These are phyloP conservation scores for Tetrahymena elliotti DNA, from an alignment of 73 alveolate genomes.

Conservation along the genomic window DNA sequence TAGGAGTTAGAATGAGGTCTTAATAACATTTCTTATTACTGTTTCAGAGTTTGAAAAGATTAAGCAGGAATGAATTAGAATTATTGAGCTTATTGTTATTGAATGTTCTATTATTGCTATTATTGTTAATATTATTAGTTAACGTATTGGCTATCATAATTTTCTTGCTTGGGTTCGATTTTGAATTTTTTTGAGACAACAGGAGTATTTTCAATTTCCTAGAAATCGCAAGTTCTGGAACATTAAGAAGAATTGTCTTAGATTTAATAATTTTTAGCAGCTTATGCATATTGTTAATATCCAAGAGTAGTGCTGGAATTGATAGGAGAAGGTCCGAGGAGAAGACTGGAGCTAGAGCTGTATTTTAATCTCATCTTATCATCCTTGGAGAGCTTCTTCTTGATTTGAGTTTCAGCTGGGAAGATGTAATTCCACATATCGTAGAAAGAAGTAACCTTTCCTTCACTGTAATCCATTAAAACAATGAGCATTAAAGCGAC, in stretches of 20 bases:
- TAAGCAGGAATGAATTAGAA: neutral
- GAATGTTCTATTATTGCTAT: neutral
- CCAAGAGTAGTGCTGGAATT: neutral
- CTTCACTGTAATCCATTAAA: neutral
- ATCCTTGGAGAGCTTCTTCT: neutral
- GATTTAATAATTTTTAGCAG: neutral
- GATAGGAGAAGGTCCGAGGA: neutral
- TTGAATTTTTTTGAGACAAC: neutral
- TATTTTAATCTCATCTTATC: neutral
- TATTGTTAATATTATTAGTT: neutral
- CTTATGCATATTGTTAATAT: neutral
- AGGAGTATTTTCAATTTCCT: neutral
- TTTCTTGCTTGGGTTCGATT: neutral
- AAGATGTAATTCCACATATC: neutral
- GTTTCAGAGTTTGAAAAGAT: neutral
- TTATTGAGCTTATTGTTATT: neutral
- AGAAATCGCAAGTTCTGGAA: neutral
- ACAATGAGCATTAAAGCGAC: neutral
- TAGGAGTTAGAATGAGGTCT: neutral
- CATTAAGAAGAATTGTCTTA: neutral
- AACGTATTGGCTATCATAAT: neutral
- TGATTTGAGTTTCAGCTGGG: neutral
- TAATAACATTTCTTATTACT: neutral
- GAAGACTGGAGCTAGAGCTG: neutral
- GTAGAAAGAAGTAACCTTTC: neutral